Conservation (phyloP, 1,284 basidiomycete genomes). For the Heterobasidion irregulare region DNA sequence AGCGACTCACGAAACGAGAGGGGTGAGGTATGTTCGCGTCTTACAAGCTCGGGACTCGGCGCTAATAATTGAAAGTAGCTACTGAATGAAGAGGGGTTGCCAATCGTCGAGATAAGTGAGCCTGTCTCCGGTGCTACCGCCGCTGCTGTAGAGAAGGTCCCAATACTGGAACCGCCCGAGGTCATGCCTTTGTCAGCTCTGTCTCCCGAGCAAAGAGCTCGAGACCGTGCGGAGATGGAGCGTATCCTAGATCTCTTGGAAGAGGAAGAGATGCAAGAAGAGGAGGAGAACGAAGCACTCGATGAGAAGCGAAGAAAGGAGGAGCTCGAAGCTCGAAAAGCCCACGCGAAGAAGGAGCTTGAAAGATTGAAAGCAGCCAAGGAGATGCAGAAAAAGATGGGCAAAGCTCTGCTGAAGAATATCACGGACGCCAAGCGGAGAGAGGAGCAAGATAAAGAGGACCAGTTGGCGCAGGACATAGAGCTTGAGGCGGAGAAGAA, state of each 20-base stretch:
- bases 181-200: conserved; percentile 40
- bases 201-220: conserved; percentile 37
- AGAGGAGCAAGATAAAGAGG: conserved; percentile 24
- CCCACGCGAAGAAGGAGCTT: conserved; percentile 42
- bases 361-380: conserved; percentile 42
- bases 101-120: conserved; percentile 72
- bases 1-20: conserved; percentile 36
- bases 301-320: conserved; percentile 35
- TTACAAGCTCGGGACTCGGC: background rate
- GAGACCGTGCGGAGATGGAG: conserved; percentile 45
- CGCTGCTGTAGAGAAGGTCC: conserved; percentile 8
- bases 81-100: conserved; percentile 68
- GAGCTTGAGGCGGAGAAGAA: conserved; percentile 13
- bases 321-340: conserved; percentile 39
- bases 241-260: conserved; percentile 62
- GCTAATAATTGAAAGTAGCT: conserved; percentile 29
- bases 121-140: conserved; percentile 25
- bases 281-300: conserved; percentile 28
- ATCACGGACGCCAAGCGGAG: conserved; percentile 32
- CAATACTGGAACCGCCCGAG: conserved; percentile 30
- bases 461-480: conserved; percentile 22
- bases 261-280: conserved; percentile 50
- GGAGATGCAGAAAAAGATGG: conserved; percentile 69
- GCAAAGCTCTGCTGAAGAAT: conserved; percentile 50
- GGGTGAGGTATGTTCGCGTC: conserved; percentile 46